These are phyloP conservation scores for Pneumocystis wakefieldiae DNA, from an alignment of 1,139 yeast species.

Conservation along the genomic window DNA sequence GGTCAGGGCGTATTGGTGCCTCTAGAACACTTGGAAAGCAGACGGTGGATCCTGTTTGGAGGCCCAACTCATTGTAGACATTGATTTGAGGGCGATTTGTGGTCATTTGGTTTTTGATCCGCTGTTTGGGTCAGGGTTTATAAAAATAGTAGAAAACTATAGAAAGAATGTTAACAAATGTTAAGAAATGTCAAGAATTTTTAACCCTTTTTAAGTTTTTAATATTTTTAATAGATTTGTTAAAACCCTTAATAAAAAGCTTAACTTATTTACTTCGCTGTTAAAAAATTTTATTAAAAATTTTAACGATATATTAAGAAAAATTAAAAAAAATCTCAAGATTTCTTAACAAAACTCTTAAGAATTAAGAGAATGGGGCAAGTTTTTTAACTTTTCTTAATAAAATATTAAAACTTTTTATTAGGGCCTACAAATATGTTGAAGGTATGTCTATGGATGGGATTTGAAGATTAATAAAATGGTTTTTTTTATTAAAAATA, in stretches of 20 bases:
- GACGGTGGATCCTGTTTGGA: slow-evolving; percentile 66
- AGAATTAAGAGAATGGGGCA: not conserved
- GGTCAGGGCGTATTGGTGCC: slow-evolving; percentile 99
- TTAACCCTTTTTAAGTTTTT: too few species aligned
- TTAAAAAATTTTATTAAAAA: too few species aligned
- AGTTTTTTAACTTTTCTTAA: not conserved
- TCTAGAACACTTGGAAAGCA: slow-evolving; percentile 97
- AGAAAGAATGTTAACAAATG: too few species aligned
- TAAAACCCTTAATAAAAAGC: too few species aligned
- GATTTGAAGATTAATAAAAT: not conserved
- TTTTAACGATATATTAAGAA: too few species aligned
- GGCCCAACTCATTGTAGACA: slow-evolving; percentile 80
- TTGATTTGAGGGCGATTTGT: slow-evolving; percentile 37
- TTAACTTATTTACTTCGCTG: too few species aligned
- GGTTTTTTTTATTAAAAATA: not conserved
- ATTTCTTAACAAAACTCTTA: too few species aligned
- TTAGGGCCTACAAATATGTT: slow-evolving; percentile 94
- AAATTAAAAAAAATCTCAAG: too few species aligned
- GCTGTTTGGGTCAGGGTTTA: not conserved
- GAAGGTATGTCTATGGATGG: slow-evolving; percentile 39
- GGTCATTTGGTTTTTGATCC: not conserved
- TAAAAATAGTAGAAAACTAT: not conserved
- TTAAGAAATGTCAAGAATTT: too few species aligned
- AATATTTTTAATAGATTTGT: too few species aligned
- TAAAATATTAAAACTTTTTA: not conserved